phyloP scores from a whole-genome alignment of 2,329 filamentous ascomycete genomes.

The Teratosphaeria destructans region DNA sequence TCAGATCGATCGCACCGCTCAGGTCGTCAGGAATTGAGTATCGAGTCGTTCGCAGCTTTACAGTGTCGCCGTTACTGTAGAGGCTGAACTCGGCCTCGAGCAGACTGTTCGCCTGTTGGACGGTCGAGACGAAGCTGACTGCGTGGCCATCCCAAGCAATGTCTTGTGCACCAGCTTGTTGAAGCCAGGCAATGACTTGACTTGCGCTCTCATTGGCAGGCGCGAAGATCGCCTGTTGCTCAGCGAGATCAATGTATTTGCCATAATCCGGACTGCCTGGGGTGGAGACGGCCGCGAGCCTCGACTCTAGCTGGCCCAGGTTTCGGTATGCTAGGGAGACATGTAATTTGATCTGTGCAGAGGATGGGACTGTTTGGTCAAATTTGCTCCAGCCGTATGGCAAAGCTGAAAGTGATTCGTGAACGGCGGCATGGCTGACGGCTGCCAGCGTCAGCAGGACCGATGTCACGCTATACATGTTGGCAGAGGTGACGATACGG shows the following conservation, averaged over 20 bases:
- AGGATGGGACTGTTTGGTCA: neutral
- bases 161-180: constrained; percentile 24
- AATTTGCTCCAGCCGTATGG: constrained; percentile 7
- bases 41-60: constrained; percentile 30
- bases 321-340: constrained; percentile 12
- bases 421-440: constrained; percentile 4
- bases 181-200: constrained; percentile 32
- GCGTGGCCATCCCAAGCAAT: constrained; percentile 28
- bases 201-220: constrained; percentile 27
- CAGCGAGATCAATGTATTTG: constrained; percentile 35
- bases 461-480: neutral
- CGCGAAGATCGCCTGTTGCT: constrained; percentile 35
- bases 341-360: constrained; percentile 2
- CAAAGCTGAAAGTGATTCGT: constrained; percentile 5
- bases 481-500: neutral
- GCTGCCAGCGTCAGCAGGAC: neutral
- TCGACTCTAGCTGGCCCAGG: constrained; percentile 29
- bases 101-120: constrained; percentile 28
- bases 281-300: constrained; percentile 34
- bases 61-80: constrained; percentile 23
- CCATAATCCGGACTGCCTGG: constrained; percentile 40
- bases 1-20: constrained; percentile 17
- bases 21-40: constrained; percentile 24
- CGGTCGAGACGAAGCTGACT: constrained; percentile 26
- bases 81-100: constrained; percentile 31